phyloP scores from a whole-genome alignment of 805 yeast species.

The Clavispora asparagi region DNA sequence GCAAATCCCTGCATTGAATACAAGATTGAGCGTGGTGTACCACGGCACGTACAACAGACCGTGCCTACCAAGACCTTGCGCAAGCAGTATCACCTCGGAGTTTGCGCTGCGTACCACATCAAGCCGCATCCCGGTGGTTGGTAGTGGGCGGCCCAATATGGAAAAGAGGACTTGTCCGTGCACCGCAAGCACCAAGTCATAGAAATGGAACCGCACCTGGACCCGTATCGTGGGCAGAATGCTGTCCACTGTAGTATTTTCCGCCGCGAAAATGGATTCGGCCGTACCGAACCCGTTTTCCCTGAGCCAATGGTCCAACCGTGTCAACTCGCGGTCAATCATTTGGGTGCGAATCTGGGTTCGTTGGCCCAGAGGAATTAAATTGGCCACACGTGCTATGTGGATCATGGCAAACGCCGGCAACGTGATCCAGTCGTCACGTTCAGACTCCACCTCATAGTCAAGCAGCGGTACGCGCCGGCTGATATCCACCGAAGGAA shows the following conservation, averaged over 20 bases:
- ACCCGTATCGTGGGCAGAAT: slow-evolving; percentile 21
- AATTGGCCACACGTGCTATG: slow-evolving; percentile 34
- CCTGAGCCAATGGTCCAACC: slow-evolving; percentile 29
- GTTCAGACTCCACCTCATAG: slow-evolving; percentile 20
- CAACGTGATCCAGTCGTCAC: slow-evolving; percentile 46
- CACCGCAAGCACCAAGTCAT: slow-evolving; percentile 30
- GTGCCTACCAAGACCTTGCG: slow-evolving; percentile 4
- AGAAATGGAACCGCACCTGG: slow-evolving; percentile 36
- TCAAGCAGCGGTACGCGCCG: slow-evolving; percentile 28
- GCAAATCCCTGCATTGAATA: slow-evolving; percentile 41
- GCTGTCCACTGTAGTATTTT: neutral
- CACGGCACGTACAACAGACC: slow-evolving; percentile 42
- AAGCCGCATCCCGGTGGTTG: slow-evolving; percentile 26
- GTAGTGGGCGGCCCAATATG: slow-evolving; percentile 27
- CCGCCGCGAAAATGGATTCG: slow-evolving; percentile 8
- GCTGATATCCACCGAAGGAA: slow-evolving; percentile 32
- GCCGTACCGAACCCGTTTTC: slow-evolving; percentile 30
- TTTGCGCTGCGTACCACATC: slow-evolving; percentile 27
- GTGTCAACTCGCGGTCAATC: slow-evolving; percentile 26
- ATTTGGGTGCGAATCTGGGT: neutral
- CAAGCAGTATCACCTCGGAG: slow-evolving; percentile 20
- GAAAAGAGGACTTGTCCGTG: slow-evolving; percentile 32
- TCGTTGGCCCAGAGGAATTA: slow-evolving; percentile 22
- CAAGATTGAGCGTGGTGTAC: slow-evolving; percentile 43
- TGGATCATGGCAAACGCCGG: slow-evolving; percentile 44